Conservation (phyloP, 192 early-diverging fungal species). For the Backusella westeae region DNA sequence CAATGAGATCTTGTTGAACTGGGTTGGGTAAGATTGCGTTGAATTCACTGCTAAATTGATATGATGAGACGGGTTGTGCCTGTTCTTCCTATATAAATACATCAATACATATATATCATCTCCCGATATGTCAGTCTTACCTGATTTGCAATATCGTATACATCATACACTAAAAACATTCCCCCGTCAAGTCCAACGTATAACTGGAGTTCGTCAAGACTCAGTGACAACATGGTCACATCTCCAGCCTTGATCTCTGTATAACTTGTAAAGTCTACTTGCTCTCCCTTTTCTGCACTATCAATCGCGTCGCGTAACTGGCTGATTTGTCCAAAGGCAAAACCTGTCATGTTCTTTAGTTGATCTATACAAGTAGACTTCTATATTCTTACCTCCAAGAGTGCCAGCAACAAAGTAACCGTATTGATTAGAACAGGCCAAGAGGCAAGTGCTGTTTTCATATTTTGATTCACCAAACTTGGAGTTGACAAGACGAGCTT, state of each 20-base stretch:
- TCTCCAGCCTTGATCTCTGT: slow-evolving; percentile 27
- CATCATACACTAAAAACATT: slow-evolving; percentile 34
- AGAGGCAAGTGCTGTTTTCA: slow-evolving; percentile 45
- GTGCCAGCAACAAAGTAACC: slow-evolving; percentile 71
- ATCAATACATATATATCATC: background rate
- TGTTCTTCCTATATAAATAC: slow-evolving; percentile 18
- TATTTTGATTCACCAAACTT: slow-evolving; percentile 29
- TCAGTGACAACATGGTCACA: slow-evolving; percentile 39
- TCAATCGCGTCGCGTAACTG: slow-evolving; percentile 38
- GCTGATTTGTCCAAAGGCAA: slow-evolving; percentile 32
- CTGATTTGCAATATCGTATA: slow-evolving; percentile 32
- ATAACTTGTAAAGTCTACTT: slow-evolving; percentile 19
- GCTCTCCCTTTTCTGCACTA: slow-evolving; percentile 12
- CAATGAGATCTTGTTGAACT: slow-evolving; percentile 42
- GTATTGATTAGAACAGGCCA: slow-evolving; percentile 59
- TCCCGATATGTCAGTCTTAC: slow-evolving; percentile 25
- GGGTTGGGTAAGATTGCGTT: slow-evolving; percentile 64
- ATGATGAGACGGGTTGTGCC: slow-evolving; percentile 33
- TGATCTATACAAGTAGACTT: background rate
- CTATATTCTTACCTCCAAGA: slow-evolving; percentile 42
- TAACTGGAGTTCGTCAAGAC: slow-evolving; percentile 43
- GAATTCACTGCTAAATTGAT: slow-evolving; percentile 46
- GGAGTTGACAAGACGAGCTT: slow-evolving; percentile 37
- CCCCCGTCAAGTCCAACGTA: slow-evolving; percentile 40
- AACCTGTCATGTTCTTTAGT: slow-evolving; percentile 25